Evolutionary conservation across 768 basidiomycete genomes (phyloP), one percentile per base, ranked within the genome.

Genomic region (Tricholoma terreum): DNA sequence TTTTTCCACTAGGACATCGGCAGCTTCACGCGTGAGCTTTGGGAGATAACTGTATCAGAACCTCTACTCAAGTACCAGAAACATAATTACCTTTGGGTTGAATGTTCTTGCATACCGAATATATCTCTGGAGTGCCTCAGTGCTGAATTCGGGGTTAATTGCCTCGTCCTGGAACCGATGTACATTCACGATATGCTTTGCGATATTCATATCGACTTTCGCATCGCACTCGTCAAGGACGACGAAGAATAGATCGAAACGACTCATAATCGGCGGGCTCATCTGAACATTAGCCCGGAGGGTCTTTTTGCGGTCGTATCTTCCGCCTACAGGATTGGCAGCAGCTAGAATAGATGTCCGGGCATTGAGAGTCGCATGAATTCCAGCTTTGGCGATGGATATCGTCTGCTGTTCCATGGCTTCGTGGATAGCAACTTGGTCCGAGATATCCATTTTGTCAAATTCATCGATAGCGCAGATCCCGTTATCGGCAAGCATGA

Each of bases 391-490:
- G 40, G 97, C 97, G 61, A 98, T 98, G 27, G 94, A 97, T 65
- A 98, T 98, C 1, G 96, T 98, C 75, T 98, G 95, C 75, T 98
- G 96, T 86, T 98, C 96, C 96, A 98, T 98, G 7, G 96, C 96
- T 80, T 98, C 96, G 80, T 99, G 97, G 65, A 99, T 98, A 34
- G 97, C 97, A 42, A 98, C 94, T 71, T 98, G 97, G 71, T 98
- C 97, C 0, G 92, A 87, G 52, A 98, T 86, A 70, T 98, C 96
- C 97, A 99, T 99, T 75, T 99, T 99, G 83, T 99, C 97, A 67
- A 99, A 99, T 73, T 98, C 97, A 75, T 99, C 97, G 66, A 99
- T 99, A n/a, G 95, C 95, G 68, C 97, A 99, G 69, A 98, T 98
- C 7, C 97, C 97, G 64, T 98, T 98, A 75, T 99, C 97, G 6